phyloP scores from a whole-genome alignment of 768 basidiomycete genomes.

The Candolleomyces eurysporus region DNA sequence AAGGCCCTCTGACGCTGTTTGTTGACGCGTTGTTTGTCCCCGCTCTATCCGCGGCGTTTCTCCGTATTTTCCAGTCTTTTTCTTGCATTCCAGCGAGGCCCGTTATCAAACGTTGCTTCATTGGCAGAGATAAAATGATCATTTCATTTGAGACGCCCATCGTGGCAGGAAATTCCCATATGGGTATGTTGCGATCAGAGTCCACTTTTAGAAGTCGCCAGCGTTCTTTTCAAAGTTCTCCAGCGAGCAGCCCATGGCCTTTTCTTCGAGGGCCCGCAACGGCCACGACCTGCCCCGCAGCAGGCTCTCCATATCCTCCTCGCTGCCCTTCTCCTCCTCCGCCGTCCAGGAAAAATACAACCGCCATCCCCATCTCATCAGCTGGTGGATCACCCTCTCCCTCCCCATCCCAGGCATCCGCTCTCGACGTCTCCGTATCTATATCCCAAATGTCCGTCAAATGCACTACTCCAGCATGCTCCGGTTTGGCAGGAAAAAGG shows the following conservation, averaged over 20 bases:
- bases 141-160: too few relatives aligned
- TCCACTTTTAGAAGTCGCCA: too few relatives aligned
- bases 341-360: constrained; percentile 62
- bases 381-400: constrained; percentile 61
- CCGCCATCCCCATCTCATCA: constrained; percentile 38
- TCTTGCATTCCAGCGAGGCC: too few relatives aligned
- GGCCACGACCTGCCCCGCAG: too few relatives aligned
- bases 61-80: constrained; percentile 4
- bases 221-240: too few relatives aligned
- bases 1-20: neutral
- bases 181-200: too few relatives aligned
- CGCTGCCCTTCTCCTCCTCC: constrained; percentile 37
- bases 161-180: too few relatives aligned
- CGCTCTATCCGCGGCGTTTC: constrained; percentile 25
- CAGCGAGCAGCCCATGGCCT: too few relatives aligned
- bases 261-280: too few relatives aligned
- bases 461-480: constrained; percentile 55
- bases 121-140: too few relatives aligned
- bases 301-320: constrained; percentile 10
- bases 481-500: constrained; percentile 59
- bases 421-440: constrained; percentile 54
- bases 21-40: constrained; percentile 18
- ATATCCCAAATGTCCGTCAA: constrained; percentile 58
- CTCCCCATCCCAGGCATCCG: constrained; percentile 60
- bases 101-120: too few relatives aligned